Conservation (phyloP, 1,284 basidiomycete genomes). For the Leccinum pallidistipes region DNA sequence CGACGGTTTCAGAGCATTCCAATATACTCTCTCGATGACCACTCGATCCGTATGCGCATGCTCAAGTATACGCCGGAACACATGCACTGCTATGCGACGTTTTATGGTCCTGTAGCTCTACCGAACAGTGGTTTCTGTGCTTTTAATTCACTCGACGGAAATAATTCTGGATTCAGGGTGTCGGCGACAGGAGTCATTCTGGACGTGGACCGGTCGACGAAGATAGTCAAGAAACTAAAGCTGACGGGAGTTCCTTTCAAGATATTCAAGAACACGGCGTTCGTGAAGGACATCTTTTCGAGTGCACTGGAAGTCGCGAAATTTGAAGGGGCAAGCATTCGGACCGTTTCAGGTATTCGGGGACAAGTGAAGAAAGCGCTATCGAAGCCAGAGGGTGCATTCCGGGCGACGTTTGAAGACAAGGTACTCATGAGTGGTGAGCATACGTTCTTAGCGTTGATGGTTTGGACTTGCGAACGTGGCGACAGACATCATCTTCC, state of each 20-base stretch:
- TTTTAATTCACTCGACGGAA: slow-evolving; percentile 82
- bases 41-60: slow-evolving; percentile 97
- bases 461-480: slow-evolving; percentile 1
- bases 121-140: slow-evolving; percentile 99
- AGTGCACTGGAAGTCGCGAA: slow-evolving; percentile 94
- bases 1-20: slow-evolving; percentile 94
- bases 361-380: slow-evolving; percentile 97
- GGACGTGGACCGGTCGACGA: slow-evolving; percentile 87
- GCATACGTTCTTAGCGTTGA: slow-evolving; percentile 32
- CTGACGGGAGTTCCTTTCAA: slow-evolving; percentile 94
- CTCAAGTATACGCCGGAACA: slow-evolving; percentile 99
- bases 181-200: slow-evolving; percentile 95
- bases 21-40: slow-evolving; percentile 96
- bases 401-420: slow-evolving; percentile 97
- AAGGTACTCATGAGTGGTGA: slow-evolving; percentile 94
- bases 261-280: slow-evolving; percentile 99
- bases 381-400: slow-evolving; percentile 91
- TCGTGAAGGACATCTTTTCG: slow-evolving; percentile 97
- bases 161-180: slow-evolving; percentile 80
- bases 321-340: slow-evolving; percentile 95
- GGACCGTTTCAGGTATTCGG: slow-evolving; percentile 93
- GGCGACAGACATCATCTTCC: slow-evolving; percentile 84
- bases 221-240: slow-evolving; percentile 99
- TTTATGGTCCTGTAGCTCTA: slow-evolving; percentile 87
- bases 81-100: slow-evolving; percentile 98